A percentile compares a stretch with the other conserved stretches of the same genome.
These are phyloP conservation scores for Barnettozyma populi DNA, from an alignment of 805 yeast species.

Conservation along the genomic window DNA sequence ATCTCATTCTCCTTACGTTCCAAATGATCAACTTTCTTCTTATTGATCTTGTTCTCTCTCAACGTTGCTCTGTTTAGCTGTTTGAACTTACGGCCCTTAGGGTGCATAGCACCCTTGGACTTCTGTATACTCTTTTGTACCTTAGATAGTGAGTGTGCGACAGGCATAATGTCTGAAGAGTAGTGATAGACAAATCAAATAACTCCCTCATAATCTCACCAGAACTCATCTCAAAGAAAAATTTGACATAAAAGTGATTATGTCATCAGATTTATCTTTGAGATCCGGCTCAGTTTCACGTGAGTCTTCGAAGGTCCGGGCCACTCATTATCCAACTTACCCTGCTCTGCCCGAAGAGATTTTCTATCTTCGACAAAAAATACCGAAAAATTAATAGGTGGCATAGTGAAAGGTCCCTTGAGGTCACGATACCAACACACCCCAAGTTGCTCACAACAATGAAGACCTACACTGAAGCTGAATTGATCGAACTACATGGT, in stretches of 20 bases:
- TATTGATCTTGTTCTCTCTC: constrained; percentile 66
- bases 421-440: not conserved
- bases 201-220: not conserved
- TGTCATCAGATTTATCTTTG: not conserved
- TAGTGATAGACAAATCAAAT: not conserved
- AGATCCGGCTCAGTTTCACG: not conserved
- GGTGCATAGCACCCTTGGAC: constrained; percentile 62
- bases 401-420: not conserved
- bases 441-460: constrained; percentile 24
- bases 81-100: constrained; percentile 84
- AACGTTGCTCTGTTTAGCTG: constrained; percentile 81
- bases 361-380: constrained; percentile 1
- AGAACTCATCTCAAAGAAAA: constrained; percentile 5
- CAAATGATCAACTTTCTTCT: constrained; percentile 49
- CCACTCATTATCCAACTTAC: not conserved
- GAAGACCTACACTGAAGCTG: constrained; percentile 66
- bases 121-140: constrained; percentile 55
- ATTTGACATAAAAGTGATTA: constrained; percentile 4
- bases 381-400: not conserved
- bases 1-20: constrained; percentile 59
- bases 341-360: not conserved
- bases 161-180: constrained; percentile 42
- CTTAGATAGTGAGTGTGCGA: constrained; percentile 60
- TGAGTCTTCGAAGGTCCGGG: not conserved
- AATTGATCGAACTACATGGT: constrained; percentile 52